Evolutionary conservation across 2,329 filamentous ascomycete species (phyloP).

Genomic region (Botrytis elliptica): DNA sequence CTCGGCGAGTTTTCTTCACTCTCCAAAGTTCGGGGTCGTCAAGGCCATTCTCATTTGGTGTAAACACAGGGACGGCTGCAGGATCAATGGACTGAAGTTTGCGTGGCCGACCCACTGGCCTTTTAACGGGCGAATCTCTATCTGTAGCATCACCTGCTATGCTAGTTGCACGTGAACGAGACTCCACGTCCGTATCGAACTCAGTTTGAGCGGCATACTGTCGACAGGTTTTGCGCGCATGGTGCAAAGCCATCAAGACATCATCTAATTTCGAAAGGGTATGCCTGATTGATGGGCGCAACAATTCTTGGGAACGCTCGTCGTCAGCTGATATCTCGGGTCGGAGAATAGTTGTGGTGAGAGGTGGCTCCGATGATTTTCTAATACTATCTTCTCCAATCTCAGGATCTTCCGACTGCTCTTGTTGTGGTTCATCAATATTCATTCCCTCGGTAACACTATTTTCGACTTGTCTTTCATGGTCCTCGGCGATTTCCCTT

Average conservation of each 20-base stretch:
- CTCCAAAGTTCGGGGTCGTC: slow-evolving; percentile 18
- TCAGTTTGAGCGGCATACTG: slow-evolving; percentile 39
- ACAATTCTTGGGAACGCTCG: slow-evolving; percentile 59
- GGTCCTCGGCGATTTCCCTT: slow-evolving; percentile 34
- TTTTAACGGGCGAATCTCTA: slow-evolving; percentile 21
- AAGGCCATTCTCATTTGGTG: background rate
- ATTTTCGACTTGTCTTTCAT: slow-evolving; percentile 21
- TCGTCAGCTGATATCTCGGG: slow-evolving; percentile 69
- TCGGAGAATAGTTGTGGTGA: slow-evolving; percentile 18
- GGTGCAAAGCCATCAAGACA: slow-evolving; percentile 69
- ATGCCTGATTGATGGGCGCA: slow-evolving; percentile 69
- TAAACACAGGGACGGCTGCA: background rate
- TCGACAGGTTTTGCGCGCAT: slow-evolving; percentile 55
- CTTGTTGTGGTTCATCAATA: slow-evolving; percentile 2
- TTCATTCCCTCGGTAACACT: slow-evolving; percentile 26
- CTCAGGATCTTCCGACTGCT: background rate
- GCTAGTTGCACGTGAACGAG: slow-evolving; percentile 13
- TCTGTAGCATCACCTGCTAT: background rate
- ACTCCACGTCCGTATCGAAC: slow-evolving; percentile 35
- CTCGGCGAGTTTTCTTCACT: slow-evolving; percentile 29
- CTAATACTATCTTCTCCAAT: slow-evolving; percentile 22
- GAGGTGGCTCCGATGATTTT: slow-evolving; percentile 15
- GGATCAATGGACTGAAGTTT: slow-evolving; percentile 31
- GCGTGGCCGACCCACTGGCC: slow-evolving; percentile 28
- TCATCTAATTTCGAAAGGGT: slow-evolving; percentile 68